A percentile compares a stretch with the other conserved stretches of the same genome.
phyloP scores from a whole-genome alignment of 805 yeast species.

The Barnettozyma vustinii region DNA sequence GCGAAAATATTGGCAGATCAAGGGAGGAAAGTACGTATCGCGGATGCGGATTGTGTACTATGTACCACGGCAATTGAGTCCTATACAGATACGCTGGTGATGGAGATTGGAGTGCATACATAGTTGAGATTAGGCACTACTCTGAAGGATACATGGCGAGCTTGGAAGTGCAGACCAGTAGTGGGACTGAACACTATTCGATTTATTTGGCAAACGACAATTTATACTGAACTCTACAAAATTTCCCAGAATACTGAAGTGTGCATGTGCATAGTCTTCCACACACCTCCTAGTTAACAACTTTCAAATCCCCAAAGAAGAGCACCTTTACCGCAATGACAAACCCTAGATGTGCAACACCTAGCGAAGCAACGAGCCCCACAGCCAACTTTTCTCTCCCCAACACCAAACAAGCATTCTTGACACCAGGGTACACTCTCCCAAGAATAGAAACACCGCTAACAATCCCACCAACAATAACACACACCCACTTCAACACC shows the following conservation, averaged over 20 bases:
- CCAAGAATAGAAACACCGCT: conserved; percentile 52
- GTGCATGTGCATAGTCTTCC: too few species aligned
- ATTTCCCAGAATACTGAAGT: too few species aligned
- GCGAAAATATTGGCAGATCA: background rate
- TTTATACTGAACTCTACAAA: too few species aligned
- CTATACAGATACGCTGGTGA: too few species aligned
- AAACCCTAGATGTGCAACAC: conserved; percentile 48
- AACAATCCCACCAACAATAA: conserved; percentile 51
- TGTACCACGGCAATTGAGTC: background rate
- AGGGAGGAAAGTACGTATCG: background rate
- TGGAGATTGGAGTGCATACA: too few species aligned
- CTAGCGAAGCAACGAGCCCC: conserved; percentile 36
- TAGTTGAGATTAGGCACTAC: too few species aligned
- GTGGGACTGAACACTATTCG: too few species aligned
- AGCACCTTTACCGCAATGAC: conserved; percentile 60
- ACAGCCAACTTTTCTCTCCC: conserved; percentile 34
- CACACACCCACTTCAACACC: conserved; percentile 58
- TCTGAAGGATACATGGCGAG: too few species aligned
- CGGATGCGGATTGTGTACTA: background rate
- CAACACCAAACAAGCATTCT: conserved; percentile 28
- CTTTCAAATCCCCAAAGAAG: conserved; percentile 46
- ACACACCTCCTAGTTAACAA: conserved; percentile 11
- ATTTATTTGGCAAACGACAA: too few species aligned
- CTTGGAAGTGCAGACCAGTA: too few species aligned
- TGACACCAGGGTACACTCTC: conserved; percentile 39